Percentiles rank a stretch among this genome's conserved stretches.
Evolutionary conservation across 805 yeast genomes (phyloP).

Genomic region (Naumovozyma baii): DNA sequence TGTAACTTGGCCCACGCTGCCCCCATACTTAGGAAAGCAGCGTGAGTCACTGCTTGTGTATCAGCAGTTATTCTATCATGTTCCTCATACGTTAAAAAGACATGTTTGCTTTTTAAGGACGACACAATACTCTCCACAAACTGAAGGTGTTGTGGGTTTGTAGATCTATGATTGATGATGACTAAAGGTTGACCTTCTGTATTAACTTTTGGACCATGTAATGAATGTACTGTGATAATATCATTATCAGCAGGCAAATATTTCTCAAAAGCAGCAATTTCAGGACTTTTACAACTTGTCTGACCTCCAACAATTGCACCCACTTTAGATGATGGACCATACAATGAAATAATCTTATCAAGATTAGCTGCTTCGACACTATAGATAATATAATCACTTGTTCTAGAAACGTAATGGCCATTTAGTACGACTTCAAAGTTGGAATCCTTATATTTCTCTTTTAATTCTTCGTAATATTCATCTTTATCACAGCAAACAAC

Average conservation of each 20-base stretch:
- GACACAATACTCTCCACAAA: slow-evolving; percentile 57
- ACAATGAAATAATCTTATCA: slow-evolving; percentile 54
- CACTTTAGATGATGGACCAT: slow-evolving; percentile 81
- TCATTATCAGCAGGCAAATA: slow-evolving; percentile 69
- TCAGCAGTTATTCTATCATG: slow-evolving; percentile 96
- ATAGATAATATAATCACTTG: slow-evolving; percentile 75
- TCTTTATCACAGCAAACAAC: slow-evolving; percentile 85
- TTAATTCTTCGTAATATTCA: slow-evolving; percentile 43
- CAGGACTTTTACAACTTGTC: slow-evolving; percentile 89
- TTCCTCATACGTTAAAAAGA: slow-evolving; percentile 69
- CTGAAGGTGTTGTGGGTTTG: slow-evolving; percentile 38
- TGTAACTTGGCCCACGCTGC: slow-evolving; percentile 80
- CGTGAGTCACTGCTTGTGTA: slow-evolving; percentile 97
- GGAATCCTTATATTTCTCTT: slow-evolving; percentile 33
- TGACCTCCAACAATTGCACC: slow-evolving; percentile 97
- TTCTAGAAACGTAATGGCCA: slow-evolving; percentile 77
- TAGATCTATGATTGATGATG: slow-evolving; percentile 64
- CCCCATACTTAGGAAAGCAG: slow-evolving; percentile 95
- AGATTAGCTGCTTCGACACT: slow-evolving; percentile 90
- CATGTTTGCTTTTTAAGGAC: slow-evolving; percentile 70
- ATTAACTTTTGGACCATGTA: slow-evolving; percentile 89
- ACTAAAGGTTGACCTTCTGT: slow-evolving; percentile 91
- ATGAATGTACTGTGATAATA: slow-evolving; percentile 78
- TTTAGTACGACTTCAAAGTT: slow-evolving; percentile 52
- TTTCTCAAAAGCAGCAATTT: slow-evolving; percentile 73